A percentile compares a stretch with the other conserved stretches of the same genome.
Conservation (phyloP, 805 yeast genomes). For the Yueomyces sinensis region DNA sequence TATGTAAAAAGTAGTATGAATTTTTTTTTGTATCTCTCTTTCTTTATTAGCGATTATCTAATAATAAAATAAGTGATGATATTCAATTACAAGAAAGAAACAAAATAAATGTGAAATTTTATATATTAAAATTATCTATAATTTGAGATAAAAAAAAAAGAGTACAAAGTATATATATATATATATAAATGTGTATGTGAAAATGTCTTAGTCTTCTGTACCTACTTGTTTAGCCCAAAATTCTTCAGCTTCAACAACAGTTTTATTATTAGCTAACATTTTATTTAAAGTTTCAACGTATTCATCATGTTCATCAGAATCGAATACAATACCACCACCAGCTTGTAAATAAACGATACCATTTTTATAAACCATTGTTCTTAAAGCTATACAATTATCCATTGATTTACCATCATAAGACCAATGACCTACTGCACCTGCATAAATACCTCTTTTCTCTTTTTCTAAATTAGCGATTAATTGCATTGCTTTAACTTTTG, state of each 20-base stretch:
- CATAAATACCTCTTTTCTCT: conserved; percentile 92
- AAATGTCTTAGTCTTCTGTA: background rate
- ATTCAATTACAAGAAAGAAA: too few species aligned
- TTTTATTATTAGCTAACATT: conserved; percentile 84
- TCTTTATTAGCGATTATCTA: too few species aligned
- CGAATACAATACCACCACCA: conserved; percentile 96
- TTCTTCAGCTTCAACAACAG: conserved; percentile 86
- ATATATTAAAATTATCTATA: background rate
- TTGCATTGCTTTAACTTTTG: conserved; percentile 95
- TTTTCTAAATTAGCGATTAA: conserved; percentile 77
- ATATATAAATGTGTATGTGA: background rate
- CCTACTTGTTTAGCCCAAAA: conserved; percentile 44
- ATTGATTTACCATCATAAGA: conserved; percentile 87
- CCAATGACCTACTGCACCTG: conserved; percentile 99
- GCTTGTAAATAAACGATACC: conserved; percentile 91
- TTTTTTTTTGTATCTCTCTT: too few species aligned
- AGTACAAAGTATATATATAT: background rate
- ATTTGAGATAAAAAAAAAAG: conserved; percentile 1
- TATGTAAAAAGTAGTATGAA: too few species aligned
- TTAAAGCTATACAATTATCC: conserved; percentile 95
- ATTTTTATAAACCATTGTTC: conserved; percentile 93
- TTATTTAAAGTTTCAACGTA: conserved; percentile 94
- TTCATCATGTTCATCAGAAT: conserved; percentile 91
- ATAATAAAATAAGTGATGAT: too few species aligned
- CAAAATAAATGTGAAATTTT: background rate